A percentile compares a stretch with the other conserved stretches of the same genome.
phyloP scores from a whole-genome alignment of 257 asterid species.

The Cinchona pubescens region DNA sequence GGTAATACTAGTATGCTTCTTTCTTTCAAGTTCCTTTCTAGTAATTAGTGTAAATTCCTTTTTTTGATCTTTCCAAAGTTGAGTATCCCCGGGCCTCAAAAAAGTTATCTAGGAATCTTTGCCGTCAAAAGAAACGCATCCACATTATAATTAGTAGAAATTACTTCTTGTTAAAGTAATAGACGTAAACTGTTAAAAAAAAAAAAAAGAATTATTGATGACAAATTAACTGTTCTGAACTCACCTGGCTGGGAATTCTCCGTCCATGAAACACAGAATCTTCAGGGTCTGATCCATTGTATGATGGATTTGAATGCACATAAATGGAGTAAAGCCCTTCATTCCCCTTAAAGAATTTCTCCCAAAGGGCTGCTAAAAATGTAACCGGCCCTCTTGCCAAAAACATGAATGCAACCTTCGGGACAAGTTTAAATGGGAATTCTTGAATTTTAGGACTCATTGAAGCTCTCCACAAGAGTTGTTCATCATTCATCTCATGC shows the following conservation, averaged over 20 bases:
- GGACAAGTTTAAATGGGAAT: slow-evolving; percentile 28
- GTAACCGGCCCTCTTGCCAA: slow-evolving; percentile 37
- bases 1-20: too few species aligned
- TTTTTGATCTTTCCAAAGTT: not conserved
- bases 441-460: slow-evolving; percentile 40
- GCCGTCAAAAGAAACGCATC: slow-evolving; percentile 12
- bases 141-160: not conserved
- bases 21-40: too few species aligned
- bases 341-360: slow-evolving; percentile 39
- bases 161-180: not conserved
- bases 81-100: not conserved
- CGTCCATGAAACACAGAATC: slow-evolving; percentile 63
- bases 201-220: too few species aligned
- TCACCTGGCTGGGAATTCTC: slow-evolving; percentile 80
- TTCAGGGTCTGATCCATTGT: slow-evolving; percentile 30
- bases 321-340: slow-evolving; percentile 40
- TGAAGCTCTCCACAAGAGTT: slow-evolving; percentile 56
- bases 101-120: slow-evolving; percentile 1
- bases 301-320: slow-evolving; percentile 36
- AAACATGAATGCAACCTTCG: slow-evolving; percentile 51
- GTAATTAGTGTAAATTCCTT: not conserved
- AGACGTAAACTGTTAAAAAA: not conserved
- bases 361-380: slow-evolving; percentile 45
- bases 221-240: slow-evolving; percentile 10
- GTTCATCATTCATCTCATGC: slow-evolving; percentile 59